These are phyloP conservation scores for Xylariaceae sp. DNA, from an alignment of 2,329 filamentous ascomycete species.

Conservation along the genomic window DNA sequence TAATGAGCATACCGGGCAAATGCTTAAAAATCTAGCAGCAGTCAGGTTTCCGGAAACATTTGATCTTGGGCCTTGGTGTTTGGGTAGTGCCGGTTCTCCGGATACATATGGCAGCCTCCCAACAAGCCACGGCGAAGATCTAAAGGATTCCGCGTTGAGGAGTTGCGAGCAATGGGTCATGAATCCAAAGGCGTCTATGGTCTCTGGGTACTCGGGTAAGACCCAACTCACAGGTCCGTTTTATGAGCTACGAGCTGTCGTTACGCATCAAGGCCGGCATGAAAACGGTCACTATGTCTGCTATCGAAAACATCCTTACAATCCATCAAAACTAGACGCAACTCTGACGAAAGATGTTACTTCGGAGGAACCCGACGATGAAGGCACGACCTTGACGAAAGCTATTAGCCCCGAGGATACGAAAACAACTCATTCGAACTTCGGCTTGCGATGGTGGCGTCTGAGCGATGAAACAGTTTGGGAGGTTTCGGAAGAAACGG, in stretches of 20 bases:
- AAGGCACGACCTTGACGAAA: conserved; percentile 14
- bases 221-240: conserved; percentile 53
- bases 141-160: neutral
- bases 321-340: conserved; percentile 6
- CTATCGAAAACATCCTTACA: conserved; percentile 65
- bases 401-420: conserved; percentile 4
- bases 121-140: conserved; percentile 18
- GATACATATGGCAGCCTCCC: conserved; percentile 10
- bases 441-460: conserved; percentile 71
- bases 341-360: conserved; percentile 1
- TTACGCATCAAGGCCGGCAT: conserved; percentile 86
- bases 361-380: conserved; percentile 7
- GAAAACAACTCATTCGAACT: conserved; percentile 5
- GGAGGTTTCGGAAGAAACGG: conserved; percentile 66
- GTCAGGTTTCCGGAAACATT: conserved; percentile 72
- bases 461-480: conserved; percentile 86
- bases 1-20: conserved; percentile 72
- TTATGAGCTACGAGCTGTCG: conserved; percentile 77
- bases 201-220: conserved; percentile 49
- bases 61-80: conserved; percentile 79
- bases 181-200: conserved; percentile 68
- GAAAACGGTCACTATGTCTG: conserved; percentile 96
- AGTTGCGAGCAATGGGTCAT: conserved; percentile 64
- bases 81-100: conserved; percentile 53
- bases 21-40: conserved; percentile 77